Conservation (phyloP, 768 basidiomycete genomes). For the Gymnopilus junonius region DNA sequence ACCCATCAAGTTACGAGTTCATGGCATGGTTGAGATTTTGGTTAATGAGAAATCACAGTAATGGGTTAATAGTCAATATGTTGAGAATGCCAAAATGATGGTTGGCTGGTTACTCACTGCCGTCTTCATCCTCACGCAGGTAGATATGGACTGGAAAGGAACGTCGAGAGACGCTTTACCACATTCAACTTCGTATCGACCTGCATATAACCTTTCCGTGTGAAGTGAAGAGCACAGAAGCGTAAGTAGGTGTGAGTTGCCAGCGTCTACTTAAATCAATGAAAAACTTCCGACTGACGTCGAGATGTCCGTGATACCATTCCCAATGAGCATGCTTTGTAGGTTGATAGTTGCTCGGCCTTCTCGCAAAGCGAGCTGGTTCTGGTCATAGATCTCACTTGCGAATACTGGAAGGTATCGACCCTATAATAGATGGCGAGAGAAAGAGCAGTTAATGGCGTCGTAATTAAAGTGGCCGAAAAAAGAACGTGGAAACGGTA, state of each 20-base stretch:
- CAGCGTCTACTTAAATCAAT: neutral
- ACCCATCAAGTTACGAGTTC: neutral
- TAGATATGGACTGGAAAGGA: slow-evolving; percentile 56
- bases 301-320: slow-evolving; percentile 53
- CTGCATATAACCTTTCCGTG: slow-evolving; percentile 39
- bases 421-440: slow-evolving; percentile 42
- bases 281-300: slow-evolving; percentile 17
- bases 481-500: slow-evolving; percentile 17
- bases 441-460: neutral
- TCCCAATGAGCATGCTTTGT: slow-evolving; percentile 71
- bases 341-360: slow-evolving; percentile 68
- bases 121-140: slow-evolving; percentile 64
- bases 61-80: neutral
- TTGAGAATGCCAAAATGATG: neutral
- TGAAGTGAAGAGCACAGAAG: neutral
- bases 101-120: slow-evolving; percentile 40
- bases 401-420: slow-evolving; percentile 79
- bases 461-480: neutral
- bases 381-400: slow-evolving; percentile 76
- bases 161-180: slow-evolving; percentile 56
- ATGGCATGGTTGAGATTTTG: neutral
- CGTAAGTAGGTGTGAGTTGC: neutral
- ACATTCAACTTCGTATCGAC: slow-evolving; percentile 65
- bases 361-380: slow-evolving; percentile 52
- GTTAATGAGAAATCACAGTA: neutral